Conservation (phyloP, 2,329 filamentous ascomycete genomes). For the Chaetomium globosum region DNA sequence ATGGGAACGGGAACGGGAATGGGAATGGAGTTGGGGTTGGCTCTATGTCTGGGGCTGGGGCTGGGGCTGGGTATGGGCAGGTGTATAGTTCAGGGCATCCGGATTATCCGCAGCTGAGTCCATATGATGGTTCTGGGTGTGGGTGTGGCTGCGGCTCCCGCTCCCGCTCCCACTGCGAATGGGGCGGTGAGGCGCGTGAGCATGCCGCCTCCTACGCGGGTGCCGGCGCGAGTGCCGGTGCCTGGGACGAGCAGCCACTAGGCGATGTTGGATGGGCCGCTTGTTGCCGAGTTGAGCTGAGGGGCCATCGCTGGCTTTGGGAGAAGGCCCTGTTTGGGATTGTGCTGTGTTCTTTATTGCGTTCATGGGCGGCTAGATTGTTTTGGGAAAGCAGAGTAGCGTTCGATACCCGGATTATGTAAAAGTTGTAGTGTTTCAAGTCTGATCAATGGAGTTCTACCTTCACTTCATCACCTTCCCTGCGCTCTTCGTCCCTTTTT, state of each 20-base stretch:
- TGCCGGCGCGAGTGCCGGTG: background rate
- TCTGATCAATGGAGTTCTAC: background rate
- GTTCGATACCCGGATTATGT: conserved; percentile 16
- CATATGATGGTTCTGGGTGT: conserved; percentile 31
- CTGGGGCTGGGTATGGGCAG: background rate
- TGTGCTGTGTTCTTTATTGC: background rate
- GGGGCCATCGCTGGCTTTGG: background rate
- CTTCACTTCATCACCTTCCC: background rate
- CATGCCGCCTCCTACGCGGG: background rate
- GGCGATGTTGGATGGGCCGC: conserved; percentile 25
- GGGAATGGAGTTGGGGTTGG: too few species aligned
- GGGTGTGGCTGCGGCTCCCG: background rate
- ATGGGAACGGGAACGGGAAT: background rate
- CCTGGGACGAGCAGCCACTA: background rate
- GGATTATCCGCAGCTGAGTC: conserved; percentile 40
- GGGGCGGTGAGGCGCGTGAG: conserved; percentile 6
- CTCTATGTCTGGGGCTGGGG: background rate
- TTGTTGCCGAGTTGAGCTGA: conserved; percentile 28
- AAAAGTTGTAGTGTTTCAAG: background rate
- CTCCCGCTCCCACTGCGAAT: background rate
- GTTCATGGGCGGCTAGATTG: background rate
- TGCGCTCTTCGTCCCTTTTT: background rate
- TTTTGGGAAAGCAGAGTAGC: background rate
- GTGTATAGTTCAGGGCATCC: conserved; percentile 21
- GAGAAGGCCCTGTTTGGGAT: background rate